Base-by-base conservation (phyloP, 306 rosid species). In the Rosa multiflora region DNA sequence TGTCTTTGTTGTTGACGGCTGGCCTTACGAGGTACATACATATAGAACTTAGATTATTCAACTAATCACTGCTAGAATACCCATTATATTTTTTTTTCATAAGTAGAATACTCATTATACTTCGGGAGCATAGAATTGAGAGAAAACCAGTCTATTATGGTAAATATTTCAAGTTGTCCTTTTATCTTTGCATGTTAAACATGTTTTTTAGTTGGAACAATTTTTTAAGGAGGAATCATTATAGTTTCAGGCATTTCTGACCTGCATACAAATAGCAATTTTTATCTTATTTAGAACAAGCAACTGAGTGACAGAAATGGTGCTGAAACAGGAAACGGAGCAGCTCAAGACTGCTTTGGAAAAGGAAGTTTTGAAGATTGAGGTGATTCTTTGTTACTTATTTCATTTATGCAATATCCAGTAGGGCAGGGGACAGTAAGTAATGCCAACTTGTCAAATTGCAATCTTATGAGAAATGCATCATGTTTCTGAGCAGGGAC, bases 1-100 rank as follows among this genome's bases (percentile, higher is more conserved):
- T 67, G 99, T 96, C 82, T 96, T 96, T 90, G 99, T 96, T 76
- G 98, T 96, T 76, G 99, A 93, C 47, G 99, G 99, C 68, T 96
- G 99, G 99, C 94, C 94, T 75, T 87, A 90, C 58, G 98, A 96
- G 96, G 99, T 96, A 89, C 39, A 76, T 85, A 85, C 70, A 67
- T 23, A 17, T 47, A 52, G 29, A 39, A 46, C 70, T 49, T 82
- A 72, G n/a, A 14, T 39, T 14, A 23, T 42, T 47, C 29, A 79
- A 12, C 40, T 8, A 62, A 4, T 40, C 40, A 71, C 51, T 6
- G 37, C 14, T 5, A 62, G 69, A 74, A 70, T 42, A 29, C 35
- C 37, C 37, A 32, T 32, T 32, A 32, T 32, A 32, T 32, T 32
- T 32, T 32, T 32, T 32, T 32, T 32, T 32, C 3, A 2, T 32